Evolutionary conservation across 495 filamentous ascomycete species (phyloP).

Genomic region (Aspergillus cavernicola): DNA sequence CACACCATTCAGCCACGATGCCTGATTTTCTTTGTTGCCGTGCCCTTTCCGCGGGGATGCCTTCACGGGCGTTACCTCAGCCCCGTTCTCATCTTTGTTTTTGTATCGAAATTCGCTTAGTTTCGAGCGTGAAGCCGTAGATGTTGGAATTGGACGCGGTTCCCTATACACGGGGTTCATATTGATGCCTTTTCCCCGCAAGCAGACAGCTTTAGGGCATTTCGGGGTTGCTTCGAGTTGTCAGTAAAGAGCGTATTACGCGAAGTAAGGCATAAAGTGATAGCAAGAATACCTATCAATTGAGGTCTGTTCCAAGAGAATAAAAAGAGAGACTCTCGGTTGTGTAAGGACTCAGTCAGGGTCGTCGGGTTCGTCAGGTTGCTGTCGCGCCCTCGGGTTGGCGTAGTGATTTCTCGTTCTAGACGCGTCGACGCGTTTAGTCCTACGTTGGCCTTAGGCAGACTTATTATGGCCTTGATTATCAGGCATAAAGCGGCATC

Average conservation of each 20-base stretch:
- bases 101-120: constrained; percentile 55
- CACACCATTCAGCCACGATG: constrained; percentile 40
- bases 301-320: not conserved
- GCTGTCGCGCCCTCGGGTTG: not conserved
- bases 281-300: constrained; percentile 5
- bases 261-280: not conserved
- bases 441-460: constrained; percentile 26
- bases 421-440: constrained; percentile 39
- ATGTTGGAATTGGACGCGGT: constrained; percentile 34
- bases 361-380: not conserved
- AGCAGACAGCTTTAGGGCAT: constrained; percentile 13
- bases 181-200: constrained; percentile 7
- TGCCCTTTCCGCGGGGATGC: constrained; percentile 20
- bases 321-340: not conserved
- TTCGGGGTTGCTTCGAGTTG: constrained; percentile 8
- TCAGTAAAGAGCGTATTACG: constrained; percentile 8
- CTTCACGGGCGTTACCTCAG: constrained; percentile 33
- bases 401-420: constrained; percentile 1
- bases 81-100: constrained; percentile 20
- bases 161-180: constrained; percentile 28
- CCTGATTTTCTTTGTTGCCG: constrained; percentile 38
- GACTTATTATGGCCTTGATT: constrained; percentile 14
- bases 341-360: not conserved
- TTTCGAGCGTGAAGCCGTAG: constrained; percentile 54
- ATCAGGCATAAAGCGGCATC: constrained; percentile 30